Evolutionary conservation across 148 eudicot genomes (phyloP).

Genomic region (Oxyria digyna): DNA sequence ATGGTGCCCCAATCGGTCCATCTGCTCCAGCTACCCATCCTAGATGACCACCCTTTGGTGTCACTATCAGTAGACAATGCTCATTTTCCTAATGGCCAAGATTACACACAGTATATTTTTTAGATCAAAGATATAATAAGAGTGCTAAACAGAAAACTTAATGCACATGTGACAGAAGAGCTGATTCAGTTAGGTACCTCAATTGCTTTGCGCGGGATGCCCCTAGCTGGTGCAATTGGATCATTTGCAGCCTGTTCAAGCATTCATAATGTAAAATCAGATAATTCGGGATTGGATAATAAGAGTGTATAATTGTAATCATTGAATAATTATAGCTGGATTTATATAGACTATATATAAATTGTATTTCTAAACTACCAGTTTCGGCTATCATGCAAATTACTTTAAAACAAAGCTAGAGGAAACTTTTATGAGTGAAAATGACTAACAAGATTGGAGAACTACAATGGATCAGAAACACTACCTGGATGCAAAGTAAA

Average conservation of each 20-base stretch:
- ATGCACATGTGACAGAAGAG: neutral
- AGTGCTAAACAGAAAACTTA: neutral
- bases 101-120: neutral
- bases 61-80: conserved; percentile 70
- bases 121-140: neutral
- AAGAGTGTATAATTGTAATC: neutral
- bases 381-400: neutral
- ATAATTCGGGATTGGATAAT: neutral
- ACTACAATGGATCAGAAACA: neutral
- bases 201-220: conserved; percentile 77
- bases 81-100: conserved; percentile 54
- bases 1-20: conserved; percentile 80
- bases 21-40: conserved; percentile 91
- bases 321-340: neutral
- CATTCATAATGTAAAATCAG: neutral
- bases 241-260: conserved; percentile 78
- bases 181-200: conserved; percentile 28
- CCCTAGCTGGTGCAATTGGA: conserved; percentile 95
- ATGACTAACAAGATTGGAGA: neutral
- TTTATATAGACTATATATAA: neutral
- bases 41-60: conserved; percentile 91
- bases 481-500: conserved; percentile 85
- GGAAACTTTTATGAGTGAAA: neutral
- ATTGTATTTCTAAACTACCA: neutral
- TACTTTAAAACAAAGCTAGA: neutral